A percentile compares a stretch with the other conserved stretches of the same genome.
phyloP scores from a whole-genome alignment of 2,329 filamentous ascomycete species.

The Didymella keratinophila region DNA sequence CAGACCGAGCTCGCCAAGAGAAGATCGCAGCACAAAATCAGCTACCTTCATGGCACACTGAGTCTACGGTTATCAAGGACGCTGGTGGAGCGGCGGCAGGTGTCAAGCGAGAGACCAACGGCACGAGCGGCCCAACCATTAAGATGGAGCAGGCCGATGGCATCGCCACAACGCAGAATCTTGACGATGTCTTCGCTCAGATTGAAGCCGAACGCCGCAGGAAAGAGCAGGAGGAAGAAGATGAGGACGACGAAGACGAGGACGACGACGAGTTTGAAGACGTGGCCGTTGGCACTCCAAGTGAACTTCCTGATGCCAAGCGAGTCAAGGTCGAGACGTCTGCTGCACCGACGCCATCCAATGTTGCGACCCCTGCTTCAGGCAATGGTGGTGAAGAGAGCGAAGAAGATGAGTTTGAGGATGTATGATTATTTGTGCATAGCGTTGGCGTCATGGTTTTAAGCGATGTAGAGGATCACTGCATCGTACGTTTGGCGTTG shows the following conservation, averaged over 20 bases:
- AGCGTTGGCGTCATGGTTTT: slow-evolving; percentile 38
- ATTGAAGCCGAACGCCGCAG: slow-evolving; percentile 66
- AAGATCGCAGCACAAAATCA: slow-evolving; percentile 73
- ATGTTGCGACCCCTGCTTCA: slow-evolving; percentile 47
- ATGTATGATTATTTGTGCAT: slow-evolving; percentile 48
- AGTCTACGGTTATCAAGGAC: slow-evolving; percentile 67
- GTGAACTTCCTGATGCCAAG: slow-evolving; percentile 59
- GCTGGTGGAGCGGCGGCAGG: slow-evolving; percentile 48
- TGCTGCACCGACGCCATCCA: slow-evolving; percentile 44
- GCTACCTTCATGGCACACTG: slow-evolving; percentile 74
- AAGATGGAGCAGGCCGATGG: slow-evolving; percentile 58
- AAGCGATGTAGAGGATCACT: slow-evolving; percentile 1
- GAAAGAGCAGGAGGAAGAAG: slow-evolving; percentile 50
- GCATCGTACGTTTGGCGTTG: slow-evolving; percentile 18
- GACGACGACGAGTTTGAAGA: slow-evolving; percentile 57
- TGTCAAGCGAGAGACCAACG: slow-evolving; percentile 51
- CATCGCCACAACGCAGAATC: slow-evolving; percentile 61
- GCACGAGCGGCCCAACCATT: slow-evolving; percentile 44
- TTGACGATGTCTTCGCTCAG: slow-evolving; percentile 73
- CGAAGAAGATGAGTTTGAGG: slow-evolving; percentile 58
- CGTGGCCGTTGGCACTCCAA: slow-evolving; percentile 43
- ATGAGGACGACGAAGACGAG: slow-evolving; percentile 55
- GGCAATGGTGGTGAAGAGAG: slow-evolving; percentile 57
- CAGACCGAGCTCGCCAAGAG: slow-evolving; percentile 70
- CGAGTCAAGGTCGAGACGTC: slow-evolving; percentile 66